Conservation (phyloP, 2,329 filamentous ascomycete species). For the Fusarium annulatum region DNA sequence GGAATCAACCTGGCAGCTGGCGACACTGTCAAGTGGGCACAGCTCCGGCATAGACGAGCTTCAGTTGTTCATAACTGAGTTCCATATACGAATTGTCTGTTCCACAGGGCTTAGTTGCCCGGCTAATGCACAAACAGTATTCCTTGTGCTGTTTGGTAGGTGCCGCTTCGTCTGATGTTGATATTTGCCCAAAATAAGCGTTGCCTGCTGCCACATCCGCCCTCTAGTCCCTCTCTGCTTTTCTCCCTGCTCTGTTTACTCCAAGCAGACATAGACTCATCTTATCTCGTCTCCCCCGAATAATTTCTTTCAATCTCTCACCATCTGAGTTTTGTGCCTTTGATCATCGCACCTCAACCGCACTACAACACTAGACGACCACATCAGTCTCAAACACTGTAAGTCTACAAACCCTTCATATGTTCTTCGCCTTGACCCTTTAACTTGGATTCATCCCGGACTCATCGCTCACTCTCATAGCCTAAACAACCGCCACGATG, state of each 20-base stretch:
- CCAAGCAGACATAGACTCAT: neutral
- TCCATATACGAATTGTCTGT: neutral
- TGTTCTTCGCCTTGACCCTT: neutral
- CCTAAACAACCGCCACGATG: slow-evolving; percentile 56
- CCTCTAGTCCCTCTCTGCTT: neutral
- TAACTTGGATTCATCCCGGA: neutral
- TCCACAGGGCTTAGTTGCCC: neutral
- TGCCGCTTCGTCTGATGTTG: slow-evolving; percentile 6
- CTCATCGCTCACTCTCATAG: slow-evolving; percentile 10
- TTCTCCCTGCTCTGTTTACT: neutral
- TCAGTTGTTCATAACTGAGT: too few species aligned
- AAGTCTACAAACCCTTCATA: neutral
- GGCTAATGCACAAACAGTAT: neutral
- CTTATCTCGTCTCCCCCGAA: neutral
- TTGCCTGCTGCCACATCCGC: neutral
- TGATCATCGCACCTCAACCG: neutral
- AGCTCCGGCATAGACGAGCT: neutral
- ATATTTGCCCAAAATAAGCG: neutral
- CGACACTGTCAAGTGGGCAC: slow-evolving; percentile 1
- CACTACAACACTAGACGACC: neutral
- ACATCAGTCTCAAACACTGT: slow-evolving; percentile 7
- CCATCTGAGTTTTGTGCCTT: neutral
- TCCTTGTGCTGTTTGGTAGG: slow-evolving; percentile 11
- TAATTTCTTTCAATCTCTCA: neutral
- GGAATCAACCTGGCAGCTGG: slow-evolving; percentile 8